A percentile compares a stretch with the other conserved stretches of the same genome.
phyloP scores from a whole-genome alignment of 257 asterid species.

The Solanum commersonii region DNA sequence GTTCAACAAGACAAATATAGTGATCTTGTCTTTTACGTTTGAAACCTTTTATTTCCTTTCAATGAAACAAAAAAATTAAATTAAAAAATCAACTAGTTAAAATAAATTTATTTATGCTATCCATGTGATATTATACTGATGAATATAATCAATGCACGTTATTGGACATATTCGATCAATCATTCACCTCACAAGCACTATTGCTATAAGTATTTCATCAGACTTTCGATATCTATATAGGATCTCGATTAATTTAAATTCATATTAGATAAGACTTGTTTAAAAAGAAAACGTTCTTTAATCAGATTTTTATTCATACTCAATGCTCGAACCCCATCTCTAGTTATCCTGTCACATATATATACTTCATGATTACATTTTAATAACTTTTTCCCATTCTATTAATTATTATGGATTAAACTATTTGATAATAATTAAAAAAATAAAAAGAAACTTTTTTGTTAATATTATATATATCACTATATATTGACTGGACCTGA shows the following conservation, averaged over 20 bases:
- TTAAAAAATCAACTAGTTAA: neutral
- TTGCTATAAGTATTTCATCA: neutral
- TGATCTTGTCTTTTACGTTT: neutral
- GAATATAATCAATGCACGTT: neutral
- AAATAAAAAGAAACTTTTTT: neutral
- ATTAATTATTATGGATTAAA: neutral
- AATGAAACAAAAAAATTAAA: neutral
- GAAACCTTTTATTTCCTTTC: neutral
- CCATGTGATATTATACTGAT: neutral
- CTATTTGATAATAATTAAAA: neutral
- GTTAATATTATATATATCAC: neutral
- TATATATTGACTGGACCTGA: neutral
- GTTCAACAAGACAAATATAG: neutral
- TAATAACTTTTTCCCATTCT: neutral
- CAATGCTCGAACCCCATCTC: fast-evolving
- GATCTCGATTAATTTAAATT: fast-evolving
- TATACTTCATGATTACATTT: neutral
- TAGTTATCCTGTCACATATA: neutral
- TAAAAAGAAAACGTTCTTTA: neutral
- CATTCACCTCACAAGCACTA: neutral
- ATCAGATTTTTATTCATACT: fast-evolving
- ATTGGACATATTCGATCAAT: neutral
- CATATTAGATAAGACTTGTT: fast-evolving
- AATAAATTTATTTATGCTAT: neutral
- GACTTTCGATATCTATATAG: too few relatives aligned